phyloP scores from a whole-genome alignment of 176 grass and related monocot genomes.

The Dendrocalamus sinicus region DNA sequence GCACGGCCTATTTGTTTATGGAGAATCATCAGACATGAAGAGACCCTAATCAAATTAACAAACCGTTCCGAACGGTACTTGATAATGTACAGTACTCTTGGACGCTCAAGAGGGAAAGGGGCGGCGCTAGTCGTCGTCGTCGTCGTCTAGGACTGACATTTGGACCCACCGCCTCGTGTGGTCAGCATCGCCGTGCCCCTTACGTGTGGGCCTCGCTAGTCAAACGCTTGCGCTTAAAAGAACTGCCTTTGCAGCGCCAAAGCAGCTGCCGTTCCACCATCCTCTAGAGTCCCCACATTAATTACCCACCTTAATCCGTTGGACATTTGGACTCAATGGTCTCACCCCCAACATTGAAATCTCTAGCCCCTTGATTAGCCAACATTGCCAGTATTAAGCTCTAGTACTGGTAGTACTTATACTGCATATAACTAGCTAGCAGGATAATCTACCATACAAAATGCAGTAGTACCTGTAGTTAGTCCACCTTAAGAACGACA shows the following conservation, averaged over 20 bases:
- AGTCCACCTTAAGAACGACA: constrained; percentile 36
- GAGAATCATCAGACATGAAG: not conserved
- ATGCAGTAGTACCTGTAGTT: not conserved
- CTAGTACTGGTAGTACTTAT: not conserved
- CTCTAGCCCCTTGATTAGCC: constrained; percentile 10
- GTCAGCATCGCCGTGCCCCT: constrained; percentile 36
- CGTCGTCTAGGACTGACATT: not conserved
- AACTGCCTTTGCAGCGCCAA: constrained; percentile 44
- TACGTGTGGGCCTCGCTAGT: constrained; percentile 23
- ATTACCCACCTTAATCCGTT: constrained; percentile 1
- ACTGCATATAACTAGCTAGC: not conserved
- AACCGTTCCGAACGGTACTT: not conserved
- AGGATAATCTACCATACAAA: constrained; percentile 10
- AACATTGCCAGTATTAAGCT: constrained; percentile 24
- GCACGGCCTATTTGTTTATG: not conserved
- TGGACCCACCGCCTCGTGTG: not conserved
- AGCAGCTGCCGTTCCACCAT: constrained; percentile 44
- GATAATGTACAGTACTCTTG: not conserved
- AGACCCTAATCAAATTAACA: constrained; percentile 21
- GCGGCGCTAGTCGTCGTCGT: no score
- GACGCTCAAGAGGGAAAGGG: not conserved
- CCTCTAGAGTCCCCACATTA: constrained; percentile 27
- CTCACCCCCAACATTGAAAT: not conserved
- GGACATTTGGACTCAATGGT: not conserved
- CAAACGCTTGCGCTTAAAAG: constrained; percentile 38